Evolutionary conservation across 2,329 filamentous ascomycete species (phyloP).

Genomic region (Neonectria magnoliae): DNA sequence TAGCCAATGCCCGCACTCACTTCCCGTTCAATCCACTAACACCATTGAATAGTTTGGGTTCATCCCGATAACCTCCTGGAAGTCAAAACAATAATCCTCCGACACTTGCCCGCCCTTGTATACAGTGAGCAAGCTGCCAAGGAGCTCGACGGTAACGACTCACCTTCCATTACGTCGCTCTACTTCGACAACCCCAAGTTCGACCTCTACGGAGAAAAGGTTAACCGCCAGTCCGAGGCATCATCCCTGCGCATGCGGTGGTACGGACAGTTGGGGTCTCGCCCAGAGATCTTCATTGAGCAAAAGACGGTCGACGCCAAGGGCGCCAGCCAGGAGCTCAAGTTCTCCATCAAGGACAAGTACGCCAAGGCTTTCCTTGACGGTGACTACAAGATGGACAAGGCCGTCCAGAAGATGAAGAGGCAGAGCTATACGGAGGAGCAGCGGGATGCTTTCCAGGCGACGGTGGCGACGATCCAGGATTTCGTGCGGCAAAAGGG

Average conservation of each 20-base stretch:
- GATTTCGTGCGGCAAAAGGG: conserved; percentile 79
- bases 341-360: conserved; percentile 91
- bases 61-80: conserved; percentile 95
- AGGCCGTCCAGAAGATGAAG: conserved; percentile 87
- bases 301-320: conserved; percentile 86
- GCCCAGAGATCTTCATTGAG: conserved; percentile 85
- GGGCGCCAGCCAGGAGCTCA: conserved; percentile 80
- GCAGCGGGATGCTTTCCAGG: conserved; percentile 75
- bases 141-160: conserved; percentile 80
- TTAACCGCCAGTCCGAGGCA: conserved; percentile 78
- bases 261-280: conserved; percentile 84
- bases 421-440: conserved; percentile 74
- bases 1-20: neutral
- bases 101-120: conserved; percentile 88
- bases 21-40: conserved; percentile 11
- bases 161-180: conserved; percentile 92
- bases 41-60: conserved; percentile 77
- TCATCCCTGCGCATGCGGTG: conserved; percentile 88
- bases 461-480: conserved; percentile 80
- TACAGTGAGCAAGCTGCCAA: conserved; percentile 91
- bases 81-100: conserved; percentile 94
- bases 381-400: conserved; percentile 91
- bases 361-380: conserved; percentile 89
- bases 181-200: conserved; percentile 95
- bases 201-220: conserved; percentile 85